These are phyloP conservation scores for Musa schizocarpa DNA, from an alignment of 176 grass and related monocot genomes.

Conservation along the genomic window DNA sequence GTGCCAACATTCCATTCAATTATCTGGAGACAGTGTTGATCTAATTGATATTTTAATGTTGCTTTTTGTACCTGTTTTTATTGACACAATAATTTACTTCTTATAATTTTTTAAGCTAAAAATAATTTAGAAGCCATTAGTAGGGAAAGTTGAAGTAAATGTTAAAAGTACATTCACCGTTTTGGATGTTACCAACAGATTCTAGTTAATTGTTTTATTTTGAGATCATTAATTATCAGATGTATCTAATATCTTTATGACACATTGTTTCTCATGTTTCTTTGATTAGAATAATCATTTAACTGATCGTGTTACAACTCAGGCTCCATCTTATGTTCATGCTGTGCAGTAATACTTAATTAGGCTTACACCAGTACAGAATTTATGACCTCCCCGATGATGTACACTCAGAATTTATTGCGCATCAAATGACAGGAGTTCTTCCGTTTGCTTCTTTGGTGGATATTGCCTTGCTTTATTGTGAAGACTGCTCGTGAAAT, in stretches of 20 bases:
- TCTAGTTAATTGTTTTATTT: not conserved
- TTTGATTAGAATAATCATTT: not conserved
- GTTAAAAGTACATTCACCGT: not conserved
- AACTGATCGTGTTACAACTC: not conserved
- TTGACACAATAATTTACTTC: not conserved
- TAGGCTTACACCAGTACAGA: not conserved
- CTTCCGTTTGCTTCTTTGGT: constrained; percentile 42
- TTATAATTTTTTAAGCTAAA: no score
- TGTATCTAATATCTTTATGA: not conserved
- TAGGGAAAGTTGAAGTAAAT: not conserved
- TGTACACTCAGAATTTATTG: constrained; percentile 2
- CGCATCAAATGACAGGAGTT: constrained; percentile 40
- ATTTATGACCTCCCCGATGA: not conserved
- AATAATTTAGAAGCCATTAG: not conserved
- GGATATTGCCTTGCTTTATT: constrained; percentile 63
- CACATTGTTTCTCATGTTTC: not conserved
- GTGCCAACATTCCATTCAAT: no score
- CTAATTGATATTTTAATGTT: no score
- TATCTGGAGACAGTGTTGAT: no score
- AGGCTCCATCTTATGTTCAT: not conserved
- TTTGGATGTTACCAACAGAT: not conserved
- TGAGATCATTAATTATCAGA: not conserved
- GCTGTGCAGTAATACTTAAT: no score
- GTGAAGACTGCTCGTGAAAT: constrained; percentile 60
- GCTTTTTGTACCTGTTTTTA: not conserved